Evolutionary conservation across 495 filamentous ascomycete genomes (phyloP), one percentile per base, ranked within the genome.

Genomic region (Aspergillus baeticus): DNA sequence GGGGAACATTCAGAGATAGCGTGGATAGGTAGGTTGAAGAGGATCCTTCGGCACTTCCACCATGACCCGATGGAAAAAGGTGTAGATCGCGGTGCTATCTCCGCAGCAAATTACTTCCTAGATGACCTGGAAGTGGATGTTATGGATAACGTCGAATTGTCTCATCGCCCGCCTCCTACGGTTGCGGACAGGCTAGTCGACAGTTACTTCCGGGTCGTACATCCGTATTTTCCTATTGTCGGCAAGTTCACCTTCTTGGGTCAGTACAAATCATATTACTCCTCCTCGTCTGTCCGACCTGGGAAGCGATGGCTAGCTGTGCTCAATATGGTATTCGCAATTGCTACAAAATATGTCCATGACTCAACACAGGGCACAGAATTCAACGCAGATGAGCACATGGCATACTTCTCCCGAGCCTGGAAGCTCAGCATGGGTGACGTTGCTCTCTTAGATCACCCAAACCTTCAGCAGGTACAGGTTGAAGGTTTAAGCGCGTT

Each of bases 251-350:
- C 69, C n/a, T 80, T 80, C 31, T 43, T 72, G 29, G 53, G 54
- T 26, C 77, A 81, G 50, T 76, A 72, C 57, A 69, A 64, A 38
- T 67, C 64, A 4, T 77, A 73, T 35, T 78, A 72, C 45, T 55
- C 64, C 35, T 64, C 66, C 23, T 50, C 67, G 10, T 67, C 59
- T 17, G 60, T 70, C 26, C 65, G 69, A 35, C 73, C 77, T 17
- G 70, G 74, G 2, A 73, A 69, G 15, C 70, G 77, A 43, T 87
- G 83, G 83, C 66, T 84, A 41, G 80, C 82, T 0, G 80, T 83
- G 15, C 58, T 87, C 18, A 87, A 89, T 63, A 57, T 87, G n/a
- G 74, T 88, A 31, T 87, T 88, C 64, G 85, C 85, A 15, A 84
- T 87, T 55, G 77, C 78, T 10, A 74, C 80, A 7, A 77, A 72